These are phyloP conservation scores for Aspergillus fructus DNA, from an alignment of 2,329 filamentous ascomycete genomes.

Conservation along the genomic window DNA sequence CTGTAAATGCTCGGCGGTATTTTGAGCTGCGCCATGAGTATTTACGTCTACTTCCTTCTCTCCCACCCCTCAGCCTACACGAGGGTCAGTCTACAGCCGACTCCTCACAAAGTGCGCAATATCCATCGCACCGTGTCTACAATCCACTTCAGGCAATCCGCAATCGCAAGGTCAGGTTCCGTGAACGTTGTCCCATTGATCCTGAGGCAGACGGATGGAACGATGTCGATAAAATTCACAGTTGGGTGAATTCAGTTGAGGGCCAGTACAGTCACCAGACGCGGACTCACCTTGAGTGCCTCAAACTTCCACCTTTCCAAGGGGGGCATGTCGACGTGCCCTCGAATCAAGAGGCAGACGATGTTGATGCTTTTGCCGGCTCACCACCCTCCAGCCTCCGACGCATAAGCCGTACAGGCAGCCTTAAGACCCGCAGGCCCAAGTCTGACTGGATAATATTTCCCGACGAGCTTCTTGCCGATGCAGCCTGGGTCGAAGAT, in stretches of 20 bases:
- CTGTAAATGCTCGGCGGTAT: slow-evolving; percentile 79
- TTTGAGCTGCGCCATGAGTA: slow-evolving; percentile 87
- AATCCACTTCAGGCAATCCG: slow-evolving; percentile 92
- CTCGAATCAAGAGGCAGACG: slow-evolving; percentile 20
- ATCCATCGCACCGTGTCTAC: slow-evolving; percentile 66
- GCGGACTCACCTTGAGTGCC: slow-evolving; percentile 46
- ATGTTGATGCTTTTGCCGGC: slow-evolving; percentile 25
- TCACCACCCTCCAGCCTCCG: slow-evolving; percentile 44
- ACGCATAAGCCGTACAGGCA: slow-evolving; percentile 42
- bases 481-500: slow-evolving; percentile 87
- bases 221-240: slow-evolving; percentile 67
- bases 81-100: slow-evolving; percentile 15
- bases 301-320: slow-evolving; percentile 46
- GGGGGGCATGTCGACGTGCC: slow-evolving; percentile 16
- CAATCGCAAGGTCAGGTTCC: slow-evolving; percentile 79
- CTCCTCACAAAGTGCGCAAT: slow-evolving; percentile 23
- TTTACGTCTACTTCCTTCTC: slow-evolving; percentile 70
- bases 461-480: slow-evolving; percentile 82
- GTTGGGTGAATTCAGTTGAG: slow-evolving; percentile 74
- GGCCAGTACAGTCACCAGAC: slow-evolving; percentile 46
- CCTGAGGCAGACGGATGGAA: slow-evolving; percentile 74
- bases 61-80: slow-evolving; percentile 64
- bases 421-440: slow-evolving; percentile 65
- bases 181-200: slow-evolving; percentile 73
- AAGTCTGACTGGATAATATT: slow-evolving; percentile 82